These are phyloP conservation scores for Epichloe scottii DNA, from an alignment of 2,329 filamentous ascomycete species.

Conservation along the genomic window DNA sequence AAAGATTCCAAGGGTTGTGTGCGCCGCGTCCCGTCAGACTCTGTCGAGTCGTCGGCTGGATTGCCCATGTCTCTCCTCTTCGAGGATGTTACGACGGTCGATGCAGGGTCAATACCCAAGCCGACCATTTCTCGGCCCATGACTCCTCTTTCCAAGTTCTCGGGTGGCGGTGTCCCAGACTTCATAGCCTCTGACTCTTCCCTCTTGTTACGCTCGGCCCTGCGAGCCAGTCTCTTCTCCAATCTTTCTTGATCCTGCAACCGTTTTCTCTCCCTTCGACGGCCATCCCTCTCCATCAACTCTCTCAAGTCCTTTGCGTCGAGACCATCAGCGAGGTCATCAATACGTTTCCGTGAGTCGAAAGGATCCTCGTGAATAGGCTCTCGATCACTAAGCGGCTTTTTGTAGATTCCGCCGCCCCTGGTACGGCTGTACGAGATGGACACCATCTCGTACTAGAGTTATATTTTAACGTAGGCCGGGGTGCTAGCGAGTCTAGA, in stretches of 20 bases:
- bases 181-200: conserved; percentile 43
- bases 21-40: conserved; percentile 9
- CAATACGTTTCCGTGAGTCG: conserved; percentile 48
- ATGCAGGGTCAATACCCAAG: conserved; percentile 43
- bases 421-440: conserved; percentile 31
- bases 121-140: conserved; percentile 45
- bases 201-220: conserved; percentile 53
- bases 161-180: conserved; percentile 36
- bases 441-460: conserved; percentile 47
- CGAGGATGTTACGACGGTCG: conserved; percentile 43
- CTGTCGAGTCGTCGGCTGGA: conserved; percentile 12
- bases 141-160: conserved; percentile 48
- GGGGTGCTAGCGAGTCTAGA: conserved; percentile 70
- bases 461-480: conserved; percentile 69
- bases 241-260: conserved; percentile 54
- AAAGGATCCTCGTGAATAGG: conserved; percentile 49
- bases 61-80: conserved; percentile 27
- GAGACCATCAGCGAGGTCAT: conserved; percentile 71
- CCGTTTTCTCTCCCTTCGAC: conserved; percentile 64
- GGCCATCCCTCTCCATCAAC: conserved; percentile 78
- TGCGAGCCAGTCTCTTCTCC: conserved; percentile 50
- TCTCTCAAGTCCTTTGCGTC: conserved; percentile 75
- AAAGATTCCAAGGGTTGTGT: conserved; percentile 17
- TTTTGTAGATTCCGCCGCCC: conserved; percentile 36
- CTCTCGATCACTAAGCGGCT: conserved; percentile 35